Conservation (phyloP, 257 asterid species). For the Ligustrum vulgare region DNA sequence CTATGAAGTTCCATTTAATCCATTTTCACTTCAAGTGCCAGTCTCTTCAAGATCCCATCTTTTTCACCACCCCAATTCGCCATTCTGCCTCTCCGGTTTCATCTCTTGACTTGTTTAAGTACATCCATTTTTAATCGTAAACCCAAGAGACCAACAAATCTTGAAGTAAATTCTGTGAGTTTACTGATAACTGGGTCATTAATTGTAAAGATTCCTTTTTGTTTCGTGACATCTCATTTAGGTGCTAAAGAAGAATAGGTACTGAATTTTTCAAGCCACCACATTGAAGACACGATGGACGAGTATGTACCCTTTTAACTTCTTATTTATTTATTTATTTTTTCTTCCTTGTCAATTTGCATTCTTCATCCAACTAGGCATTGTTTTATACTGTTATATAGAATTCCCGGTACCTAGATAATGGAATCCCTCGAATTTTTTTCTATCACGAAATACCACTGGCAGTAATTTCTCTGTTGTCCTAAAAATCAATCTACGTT, state of each 20-base stretch:
- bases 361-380: conserved; percentile 9
- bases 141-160: conserved; percentile 15
- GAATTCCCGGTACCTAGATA: background rate
- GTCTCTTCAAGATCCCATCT: conserved; percentile 11
- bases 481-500: background rate
- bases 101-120: conserved; percentile 1
- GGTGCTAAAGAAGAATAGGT: conserved; percentile 17
- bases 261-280: conserved; percentile 29
- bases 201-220: background rate
- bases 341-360: conserved; percentile 2
- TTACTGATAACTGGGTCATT: conserved; percentile 21
- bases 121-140: conserved; percentile 12
- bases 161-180: conserved; percentile 11
- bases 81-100: background rate
- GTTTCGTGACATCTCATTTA: conserved; percentile 13
- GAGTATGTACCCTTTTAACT: conserved; percentile 41
- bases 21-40: background rate
- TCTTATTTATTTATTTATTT: too few relatives aligned
- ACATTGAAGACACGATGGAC: conserved; percentile 42
- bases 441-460: background rate
- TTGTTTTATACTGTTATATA: background rate
- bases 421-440: background rate
- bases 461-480: background rate
- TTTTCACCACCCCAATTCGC: background rate
- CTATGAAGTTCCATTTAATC: conserved; percentile 5